Evolutionary conservation across 2,329 filamentous ascomycete species (phyloP).

Genomic region (Dryadomyces quercivorus): DNA sequence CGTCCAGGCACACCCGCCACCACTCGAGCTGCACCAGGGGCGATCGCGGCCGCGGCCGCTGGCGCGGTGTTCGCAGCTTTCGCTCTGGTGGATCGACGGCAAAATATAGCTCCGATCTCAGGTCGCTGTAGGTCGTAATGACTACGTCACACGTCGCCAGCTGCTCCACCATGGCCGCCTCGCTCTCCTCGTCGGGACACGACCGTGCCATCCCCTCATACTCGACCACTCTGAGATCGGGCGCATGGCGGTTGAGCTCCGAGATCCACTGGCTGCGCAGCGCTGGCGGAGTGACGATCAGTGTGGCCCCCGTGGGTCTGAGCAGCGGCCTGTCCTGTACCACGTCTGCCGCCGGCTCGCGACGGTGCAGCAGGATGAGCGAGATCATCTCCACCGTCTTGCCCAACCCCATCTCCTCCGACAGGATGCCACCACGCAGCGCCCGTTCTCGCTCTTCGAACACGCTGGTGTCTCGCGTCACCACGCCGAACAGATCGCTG

Average conservation of each 20-base stretch:
- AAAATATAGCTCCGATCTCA: slow-evolving; percentile 73
- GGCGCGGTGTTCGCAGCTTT: slow-evolving; percentile 49
- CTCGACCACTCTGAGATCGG: slow-evolving; percentile 39
- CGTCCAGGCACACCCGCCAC: slow-evolving; percentile 74
- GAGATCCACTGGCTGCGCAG: slow-evolving; percentile 49
- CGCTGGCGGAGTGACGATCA: slow-evolving; percentile 48
- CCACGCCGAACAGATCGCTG: slow-evolving; percentile 51
- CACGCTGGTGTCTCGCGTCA: slow-evolving; percentile 34
- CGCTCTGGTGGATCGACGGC: slow-evolving; percentile 59
- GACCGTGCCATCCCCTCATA: slow-evolving; percentile 36
- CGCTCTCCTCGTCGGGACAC: slow-evolving; percentile 24
- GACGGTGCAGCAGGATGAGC: slow-evolving; percentile 52
- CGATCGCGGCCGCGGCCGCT: slow-evolving; percentile 54
- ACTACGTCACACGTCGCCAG: slow-evolving; percentile 45
- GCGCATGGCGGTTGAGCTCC: slow-evolving; percentile 47
- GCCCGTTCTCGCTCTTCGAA: slow-evolving; percentile 30
- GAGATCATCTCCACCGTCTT: slow-evolving; percentile 69
- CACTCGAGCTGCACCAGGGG: slow-evolving; percentile 72
- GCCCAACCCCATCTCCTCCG: slow-evolving; percentile 74
- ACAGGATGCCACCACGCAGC: slow-evolving; percentile 51
- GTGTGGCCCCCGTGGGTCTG: slow-evolving; percentile 38
- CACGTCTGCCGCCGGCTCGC: slow-evolving; percentile 25
- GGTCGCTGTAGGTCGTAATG: slow-evolving; percentile 53
- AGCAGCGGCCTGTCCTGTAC: slow-evolving; percentile 38
- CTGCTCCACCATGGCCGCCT: slow-evolving; percentile 27